Evolutionary conservation across 2,329 filamentous ascomycete genomes (phyloP).

Genomic region (Aureobasidium sp.): DNA sequence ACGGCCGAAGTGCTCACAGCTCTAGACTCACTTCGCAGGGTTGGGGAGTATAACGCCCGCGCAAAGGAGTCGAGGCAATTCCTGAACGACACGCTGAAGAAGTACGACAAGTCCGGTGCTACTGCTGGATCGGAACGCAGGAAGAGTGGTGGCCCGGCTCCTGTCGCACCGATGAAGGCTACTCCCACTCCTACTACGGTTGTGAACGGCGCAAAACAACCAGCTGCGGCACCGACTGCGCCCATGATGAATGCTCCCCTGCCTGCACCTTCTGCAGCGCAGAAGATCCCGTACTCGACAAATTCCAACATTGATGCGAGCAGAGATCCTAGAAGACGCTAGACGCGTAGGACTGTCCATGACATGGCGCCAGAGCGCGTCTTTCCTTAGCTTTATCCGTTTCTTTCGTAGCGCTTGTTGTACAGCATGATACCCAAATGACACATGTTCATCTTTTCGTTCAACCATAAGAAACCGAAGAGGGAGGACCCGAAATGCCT

Average conservation of each 20-base stretch:
- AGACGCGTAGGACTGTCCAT: not conserved
- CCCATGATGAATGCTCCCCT: not conserved
- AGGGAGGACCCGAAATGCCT: slow-evolving; percentile 37
- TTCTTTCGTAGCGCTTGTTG: not conserved
- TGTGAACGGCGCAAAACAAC: not conserved
- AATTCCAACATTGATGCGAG: slow-evolving; percentile 11
- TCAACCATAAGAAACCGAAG: slow-evolving; percentile 1
- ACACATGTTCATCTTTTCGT: not conserved
- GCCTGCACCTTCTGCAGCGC: not conserved
- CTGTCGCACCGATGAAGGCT: not conserved
- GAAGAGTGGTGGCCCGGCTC: not conserved
- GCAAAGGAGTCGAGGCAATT: not conserved
- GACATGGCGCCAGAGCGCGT: not conserved
- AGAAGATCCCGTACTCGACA: not conserved
- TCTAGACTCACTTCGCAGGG: not conserved
- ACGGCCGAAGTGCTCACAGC: slow-evolving; percentile 6
- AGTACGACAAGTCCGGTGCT: not conserved
- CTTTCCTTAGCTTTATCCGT: not conserved
- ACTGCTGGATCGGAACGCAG: not conserved
- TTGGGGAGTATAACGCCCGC: not conserved
- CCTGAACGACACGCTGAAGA: not conserved
- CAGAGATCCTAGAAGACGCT: slow-evolving; percentile 17
- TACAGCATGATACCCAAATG: slow-evolving; percentile 12
- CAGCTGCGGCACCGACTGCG: not conserved
- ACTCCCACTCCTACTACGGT: not conserved